Evolutionary conservation across 768 basidiomycete species (phyloP).

Genomic region (Cytidiella melzeri): DNA sequence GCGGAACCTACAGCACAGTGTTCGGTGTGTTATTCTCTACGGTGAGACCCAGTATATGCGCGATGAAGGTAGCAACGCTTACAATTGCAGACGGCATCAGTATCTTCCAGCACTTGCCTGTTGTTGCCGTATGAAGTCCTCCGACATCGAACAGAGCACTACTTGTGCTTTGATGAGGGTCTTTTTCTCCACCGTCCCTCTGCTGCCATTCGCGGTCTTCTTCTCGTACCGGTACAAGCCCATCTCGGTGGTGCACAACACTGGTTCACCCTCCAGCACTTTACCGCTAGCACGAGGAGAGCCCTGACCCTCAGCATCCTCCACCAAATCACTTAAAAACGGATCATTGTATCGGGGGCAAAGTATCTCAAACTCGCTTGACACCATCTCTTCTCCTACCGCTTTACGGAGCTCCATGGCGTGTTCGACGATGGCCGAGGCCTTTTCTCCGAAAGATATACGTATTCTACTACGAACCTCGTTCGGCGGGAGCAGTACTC

Average conservation of each 20-base stretch:
- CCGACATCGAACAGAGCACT: not conserved
- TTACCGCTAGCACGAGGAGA: not conserved
- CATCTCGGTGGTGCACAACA: slow-evolving; percentile 4
- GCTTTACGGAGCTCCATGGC: not conserved
- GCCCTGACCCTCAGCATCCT: not conserved
- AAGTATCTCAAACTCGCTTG: slow-evolving; percentile 1
- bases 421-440: not conserved
- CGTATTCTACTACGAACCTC: not conserved
- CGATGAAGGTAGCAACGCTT: too few relatives aligned
- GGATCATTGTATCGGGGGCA: not conserved
- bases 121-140: not conserved
- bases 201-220: not conserved
- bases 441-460: not conserved
- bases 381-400: not conserved
- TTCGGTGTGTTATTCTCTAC: too few relatives aligned
- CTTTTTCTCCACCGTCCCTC: not conserved
- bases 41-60: too few relatives aligned
- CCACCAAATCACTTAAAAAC: not conserved
- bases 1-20: too few relatives aligned
- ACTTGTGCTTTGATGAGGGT: slow-evolving; percentile 2
- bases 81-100: too few relatives aligned
- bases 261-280: not conserved
- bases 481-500: not conserved
- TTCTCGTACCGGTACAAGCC: slow-evolving; percentile 3
- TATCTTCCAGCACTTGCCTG: too few relatives aligned